Evolutionary conservation across 441 rosid species (phyloP).

Genomic region (Syzygium malaccense): DNA sequence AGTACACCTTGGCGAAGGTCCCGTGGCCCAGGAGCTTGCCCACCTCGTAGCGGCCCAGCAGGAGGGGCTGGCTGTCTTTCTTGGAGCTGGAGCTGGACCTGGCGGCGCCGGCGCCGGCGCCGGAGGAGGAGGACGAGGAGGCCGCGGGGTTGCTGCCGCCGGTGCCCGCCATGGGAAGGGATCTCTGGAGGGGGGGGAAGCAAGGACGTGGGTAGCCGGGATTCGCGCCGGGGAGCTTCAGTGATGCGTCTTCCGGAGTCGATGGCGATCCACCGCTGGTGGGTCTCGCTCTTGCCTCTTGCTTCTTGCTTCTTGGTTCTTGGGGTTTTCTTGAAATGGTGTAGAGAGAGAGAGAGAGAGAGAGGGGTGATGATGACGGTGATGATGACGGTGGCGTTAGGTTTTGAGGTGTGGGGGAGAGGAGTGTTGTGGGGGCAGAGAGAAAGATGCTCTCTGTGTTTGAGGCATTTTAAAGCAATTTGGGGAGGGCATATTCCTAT

Average conservation of each 20-base stretch:
- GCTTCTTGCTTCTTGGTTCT: background rate
- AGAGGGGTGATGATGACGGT: background rate
- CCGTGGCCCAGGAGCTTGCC: conserved; percentile 90
- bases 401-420: background rate
- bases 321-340: background rate
- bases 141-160: background rate
- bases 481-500: no score
- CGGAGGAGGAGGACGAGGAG: conserved; percentile 27
- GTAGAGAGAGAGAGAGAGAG: background rate
- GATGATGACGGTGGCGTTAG: background rate
- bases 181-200: background rate
- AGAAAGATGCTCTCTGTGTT: background rate
- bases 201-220: background rate
- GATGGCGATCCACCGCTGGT: background rate
- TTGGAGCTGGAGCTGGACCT: background rate
- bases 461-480: background rate
- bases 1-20: conserved; percentile 74
- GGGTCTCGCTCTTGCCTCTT: background rate
- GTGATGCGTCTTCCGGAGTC: background rate
- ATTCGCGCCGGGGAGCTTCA: background rate
- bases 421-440: background rate
- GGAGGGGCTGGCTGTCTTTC: conserved; percentile 27
- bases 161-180: background rate
- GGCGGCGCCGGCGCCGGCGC: background rate
- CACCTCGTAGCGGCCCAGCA: conserved; percentile 69